Evolutionary conservation across 352 stramenopile species (phyloP).

Genomic region (Pythium scleroteichum): DNA sequence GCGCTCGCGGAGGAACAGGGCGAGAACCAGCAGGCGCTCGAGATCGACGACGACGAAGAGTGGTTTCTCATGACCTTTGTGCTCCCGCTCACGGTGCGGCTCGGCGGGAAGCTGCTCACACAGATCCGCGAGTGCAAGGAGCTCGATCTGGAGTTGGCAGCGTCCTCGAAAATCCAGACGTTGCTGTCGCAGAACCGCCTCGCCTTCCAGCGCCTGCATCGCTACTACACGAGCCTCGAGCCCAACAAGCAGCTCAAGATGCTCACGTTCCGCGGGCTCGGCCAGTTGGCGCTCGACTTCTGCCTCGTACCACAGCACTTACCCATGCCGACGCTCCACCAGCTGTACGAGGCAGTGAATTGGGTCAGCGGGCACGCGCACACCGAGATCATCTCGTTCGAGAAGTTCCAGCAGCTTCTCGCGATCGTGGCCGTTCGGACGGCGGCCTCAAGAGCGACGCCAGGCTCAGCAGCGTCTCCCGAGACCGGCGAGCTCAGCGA

Average conservation of each 20-base stretch:
- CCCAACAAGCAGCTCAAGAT: conserved; percentile 42
- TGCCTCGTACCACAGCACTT: conserved; percentile 29
- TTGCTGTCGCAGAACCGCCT: conserved; percentile 40
- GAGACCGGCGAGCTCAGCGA: not conserved
- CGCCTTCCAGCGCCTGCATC: conserved; percentile 49
- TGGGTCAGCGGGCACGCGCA: conserved; percentile 68
- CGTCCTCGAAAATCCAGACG: conserved; percentile 20
- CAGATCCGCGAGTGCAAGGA: conserved; percentile 60
- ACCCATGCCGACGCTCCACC: conserved; percentile 40
- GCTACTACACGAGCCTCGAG: conserved; percentile 50
- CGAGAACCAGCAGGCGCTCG: conserved; percentile 21
- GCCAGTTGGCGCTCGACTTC: conserved; percentile 53
- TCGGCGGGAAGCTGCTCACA: conserved; percentile 45
- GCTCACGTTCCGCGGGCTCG: conserved; percentile 54
- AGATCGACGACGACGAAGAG: conserved; percentile 66
- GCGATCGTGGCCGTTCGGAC: conserved; percentile 32
- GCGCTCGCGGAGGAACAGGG: conserved; percentile 42
- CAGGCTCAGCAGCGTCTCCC: not conserved
- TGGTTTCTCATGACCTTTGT: conserved; percentile 63
- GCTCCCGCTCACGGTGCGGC: conserved; percentile 47
- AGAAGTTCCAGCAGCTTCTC: conserved; percentile 62
- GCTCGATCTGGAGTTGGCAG: conserved; percentile 40
- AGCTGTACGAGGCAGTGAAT: conserved; percentile 60
- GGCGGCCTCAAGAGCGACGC: too few species aligned
- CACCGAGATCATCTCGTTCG: conserved; percentile 65